A percentile compares a stretch with the other conserved stretches of the same genome.
These are phyloP conservation scores for Aspergillus steynii DNA, from an alignment of 495 filamentous ascomycete genomes.

Conservation along the genomic window DNA sequence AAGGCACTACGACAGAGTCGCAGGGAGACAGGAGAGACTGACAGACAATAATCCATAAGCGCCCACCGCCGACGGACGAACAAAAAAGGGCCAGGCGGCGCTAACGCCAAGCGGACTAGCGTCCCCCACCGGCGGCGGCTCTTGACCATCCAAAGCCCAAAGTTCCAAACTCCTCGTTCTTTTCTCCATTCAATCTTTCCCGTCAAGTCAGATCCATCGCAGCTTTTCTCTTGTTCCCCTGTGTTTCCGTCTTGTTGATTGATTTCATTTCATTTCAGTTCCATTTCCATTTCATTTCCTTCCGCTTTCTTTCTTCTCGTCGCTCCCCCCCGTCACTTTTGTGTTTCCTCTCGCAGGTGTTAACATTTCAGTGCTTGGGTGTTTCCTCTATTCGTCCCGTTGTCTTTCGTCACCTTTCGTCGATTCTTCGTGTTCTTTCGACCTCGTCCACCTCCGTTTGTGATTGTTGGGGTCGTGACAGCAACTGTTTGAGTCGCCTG, in stretches of 20 bases:
- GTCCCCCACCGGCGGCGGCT: constrained; percentile 43
- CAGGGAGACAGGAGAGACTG: neutral
- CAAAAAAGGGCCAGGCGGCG: constrained; percentile 4
- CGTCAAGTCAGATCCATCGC: constrained; percentile 25
- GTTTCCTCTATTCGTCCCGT: constrained; percentile 16
- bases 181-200: constrained; percentile 19
- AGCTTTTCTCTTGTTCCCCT: constrained; percentile 27
- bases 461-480: neutral
- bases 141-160: constrained; percentile 24
- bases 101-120: constrained; percentile 36
- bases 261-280: constrained; percentile 27
- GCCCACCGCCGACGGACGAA: neutral
- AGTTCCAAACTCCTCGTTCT: constrained; percentile 26
- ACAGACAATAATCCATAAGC: neutral
- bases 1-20: no score
- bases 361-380: constrained; percentile 7
- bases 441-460: neutral
- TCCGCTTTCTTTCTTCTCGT: constrained; percentile 21
- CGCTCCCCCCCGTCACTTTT: neutral
- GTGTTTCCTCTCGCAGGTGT: neutral
- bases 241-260: constrained; percentile 26
- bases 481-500: neutral
- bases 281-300: constrained; percentile 22
- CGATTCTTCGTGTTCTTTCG: neutral
- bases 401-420: constrained; percentile 1